Evolutionary conservation across 2,329 filamentous ascomycete genomes (phyloP), one percentile per base, ranked within the genome.

Genomic region (Pseudogymnoascus sp.): DNA sequence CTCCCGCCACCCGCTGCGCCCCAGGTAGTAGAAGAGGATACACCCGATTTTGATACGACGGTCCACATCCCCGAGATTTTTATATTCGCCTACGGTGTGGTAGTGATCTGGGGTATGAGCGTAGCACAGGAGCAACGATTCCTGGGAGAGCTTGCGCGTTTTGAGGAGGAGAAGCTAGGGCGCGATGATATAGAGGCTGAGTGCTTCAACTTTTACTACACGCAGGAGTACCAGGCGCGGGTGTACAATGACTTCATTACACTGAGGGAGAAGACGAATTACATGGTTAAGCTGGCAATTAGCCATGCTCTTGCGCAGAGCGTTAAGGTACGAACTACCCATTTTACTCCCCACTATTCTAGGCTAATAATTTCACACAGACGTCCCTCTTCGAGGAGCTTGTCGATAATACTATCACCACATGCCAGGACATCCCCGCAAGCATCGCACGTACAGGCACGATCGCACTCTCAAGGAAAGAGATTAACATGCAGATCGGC

Each of bases 181-280:
- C 84, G 88, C 9, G 92, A 96, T 71, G 91, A 96, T 68, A 87
- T 96, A 31, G 93, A 99, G 77, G 91, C 92, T 55, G 94, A 99
- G 75, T 91, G 93, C 71, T 99, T 99, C 81, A 99, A 99, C 74
- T 99, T 97, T 75, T 99, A 99, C 79, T 97, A 99, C 78, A 97
- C 94, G 2, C 85, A 90, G 70, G 93, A 97, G 73, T 99, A 99
- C 74, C 95, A 99, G 76, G 91, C 94, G 21, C 88, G 94, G 60
- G 99, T 99, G 74, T 99, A 99, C 82, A 99, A 99, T 76, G 94
- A 99, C 76, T 99, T 99, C 71, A 99, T 99, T 75, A 94, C 91
- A 2, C 77, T 99, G 64, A 84, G 92, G 58, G 93, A 97, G 70
- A 96, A 96, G 76, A 87, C 87, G 71, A 96, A 96, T 75, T 96